These are phyloP conservation scores for Kodamaea kakaduensis DNA, from an alignment of 805 yeast genomes.

Conservation along the genomic window DNA sequence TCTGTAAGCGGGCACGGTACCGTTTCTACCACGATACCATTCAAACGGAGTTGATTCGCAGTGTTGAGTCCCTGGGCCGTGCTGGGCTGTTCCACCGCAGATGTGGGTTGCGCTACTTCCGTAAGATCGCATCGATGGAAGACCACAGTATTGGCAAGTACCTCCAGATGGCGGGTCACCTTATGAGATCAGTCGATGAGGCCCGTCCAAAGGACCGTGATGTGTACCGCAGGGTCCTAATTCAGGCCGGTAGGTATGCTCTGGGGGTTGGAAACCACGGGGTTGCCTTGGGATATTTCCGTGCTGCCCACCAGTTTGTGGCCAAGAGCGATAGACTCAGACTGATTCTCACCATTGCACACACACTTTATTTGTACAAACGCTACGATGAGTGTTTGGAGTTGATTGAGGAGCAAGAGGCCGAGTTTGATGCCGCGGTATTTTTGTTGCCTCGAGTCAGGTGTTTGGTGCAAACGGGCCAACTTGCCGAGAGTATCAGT, in stretches of 20 bases:
- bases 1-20: conserved; percentile 35
- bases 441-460: conserved; percentile 36
- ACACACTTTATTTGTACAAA: conserved; percentile 24
- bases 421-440: conserved; percentile 29
- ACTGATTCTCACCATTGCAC: conserved; percentile 29
- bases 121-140: conserved; percentile 16
- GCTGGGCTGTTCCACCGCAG: conserved; percentile 30
- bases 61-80: conserved; percentile 23
- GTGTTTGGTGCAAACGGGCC: conserved; percentile 29
- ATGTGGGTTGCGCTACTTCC: conserved; percentile 41
- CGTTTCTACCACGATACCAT: conserved; percentile 41
- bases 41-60: conserved; percentile 27
- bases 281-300: conserved; percentile 38
- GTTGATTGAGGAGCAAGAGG: conserved; percentile 25
- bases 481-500: conserved; percentile 28
- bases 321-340: conserved; percentile 19
- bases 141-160: conserved; percentile 20
- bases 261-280: conserved; percentile 40
- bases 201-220: conserved; percentile 30
- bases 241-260: conserved; percentile 43
- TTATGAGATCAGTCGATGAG: conserved; percentile 32
- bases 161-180: conserved; percentile 38
- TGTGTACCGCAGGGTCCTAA: conserved; percentile 36
- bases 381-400: conserved; percentile 33
- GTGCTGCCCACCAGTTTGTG: conserved; percentile 29